phyloP scores from a whole-genome alignment of 345 rosid genomes.

The Arabidopsis suecica region DNA sequence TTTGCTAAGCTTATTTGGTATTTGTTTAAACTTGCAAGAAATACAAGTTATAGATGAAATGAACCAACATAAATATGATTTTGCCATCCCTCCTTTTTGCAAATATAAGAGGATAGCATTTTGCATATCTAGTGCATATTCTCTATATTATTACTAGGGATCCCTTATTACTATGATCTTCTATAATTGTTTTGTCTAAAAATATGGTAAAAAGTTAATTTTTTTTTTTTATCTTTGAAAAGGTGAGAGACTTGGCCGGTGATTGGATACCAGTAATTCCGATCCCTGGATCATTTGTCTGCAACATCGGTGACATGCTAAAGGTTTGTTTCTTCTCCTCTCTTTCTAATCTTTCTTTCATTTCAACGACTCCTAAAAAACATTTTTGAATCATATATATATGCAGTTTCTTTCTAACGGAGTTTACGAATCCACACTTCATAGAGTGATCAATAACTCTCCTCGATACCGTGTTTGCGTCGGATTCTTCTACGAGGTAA shows the following conservation, averaged over 20 bases:
- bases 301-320: conserved; percentile 87
- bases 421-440: conserved; percentile 69
- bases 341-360: background rate
- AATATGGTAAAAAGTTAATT: background rate
- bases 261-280: conserved; percentile 81
- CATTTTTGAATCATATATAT: background rate
- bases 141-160: no score
- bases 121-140: no score
- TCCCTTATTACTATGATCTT: no score
- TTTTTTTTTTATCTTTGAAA: background rate
- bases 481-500: conserved; percentile 74
- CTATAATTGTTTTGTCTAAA: no score
- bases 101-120: no score
- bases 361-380: background rate
- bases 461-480: conserved; percentile 58
- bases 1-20: no score
- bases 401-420: conserved; percentile 70
- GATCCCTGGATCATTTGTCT: conserved; percentile 69
- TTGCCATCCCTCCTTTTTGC: no score
- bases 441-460: conserved; percentile 62
- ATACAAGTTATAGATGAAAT: no score
- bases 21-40: no score
- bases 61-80: no score
- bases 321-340: conserved; percentile 50
- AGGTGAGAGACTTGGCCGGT: conserved; percentile 71